These are phyloP conservation scores for Suillus plorans DNA, from an alignment of 768 basidiomycete genomes.

Conservation along the genomic window DNA sequence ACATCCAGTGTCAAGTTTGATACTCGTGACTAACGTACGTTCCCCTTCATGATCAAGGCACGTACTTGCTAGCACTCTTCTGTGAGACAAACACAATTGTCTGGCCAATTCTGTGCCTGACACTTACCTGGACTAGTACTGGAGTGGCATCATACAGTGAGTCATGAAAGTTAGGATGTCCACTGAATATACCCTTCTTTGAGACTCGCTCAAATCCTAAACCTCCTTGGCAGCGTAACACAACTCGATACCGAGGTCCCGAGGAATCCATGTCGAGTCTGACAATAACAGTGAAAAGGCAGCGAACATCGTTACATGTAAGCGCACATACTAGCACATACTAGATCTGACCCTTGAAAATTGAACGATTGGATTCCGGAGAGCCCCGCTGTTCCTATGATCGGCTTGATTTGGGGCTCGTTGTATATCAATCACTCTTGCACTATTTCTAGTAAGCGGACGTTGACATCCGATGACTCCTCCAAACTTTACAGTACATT, in stretches of 20 bases:
- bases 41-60: not conserved
- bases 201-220: not conserved
- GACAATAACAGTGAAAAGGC: not conserved
- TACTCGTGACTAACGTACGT: not conserved
- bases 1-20: slow-evolving; percentile 3
- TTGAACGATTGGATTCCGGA: not conserved
- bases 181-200: slow-evolving; percentile 4
- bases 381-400: not conserved
- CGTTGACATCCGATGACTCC: not conserved
- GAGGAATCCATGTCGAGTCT: slow-evolving; percentile 4
- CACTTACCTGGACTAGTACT: not conserved
- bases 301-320: not conserved
- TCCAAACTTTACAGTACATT: not conserved
- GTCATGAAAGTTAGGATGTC: not conserved
- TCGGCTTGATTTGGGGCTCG: not conserved
- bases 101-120: not conserved
- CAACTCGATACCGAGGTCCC: slow-evolving; percentile 11
- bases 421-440: not conserved
- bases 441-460: not conserved
- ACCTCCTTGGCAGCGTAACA: not conserved
- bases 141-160: not conserved
- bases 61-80: not conserved
- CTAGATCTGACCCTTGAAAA: not conserved
- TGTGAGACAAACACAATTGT: not conserved
- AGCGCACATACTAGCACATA: not conserved